Conservation (phyloP, 2,329 filamentous ascomycete species). For the Epichloe brachyelytri region DNA sequence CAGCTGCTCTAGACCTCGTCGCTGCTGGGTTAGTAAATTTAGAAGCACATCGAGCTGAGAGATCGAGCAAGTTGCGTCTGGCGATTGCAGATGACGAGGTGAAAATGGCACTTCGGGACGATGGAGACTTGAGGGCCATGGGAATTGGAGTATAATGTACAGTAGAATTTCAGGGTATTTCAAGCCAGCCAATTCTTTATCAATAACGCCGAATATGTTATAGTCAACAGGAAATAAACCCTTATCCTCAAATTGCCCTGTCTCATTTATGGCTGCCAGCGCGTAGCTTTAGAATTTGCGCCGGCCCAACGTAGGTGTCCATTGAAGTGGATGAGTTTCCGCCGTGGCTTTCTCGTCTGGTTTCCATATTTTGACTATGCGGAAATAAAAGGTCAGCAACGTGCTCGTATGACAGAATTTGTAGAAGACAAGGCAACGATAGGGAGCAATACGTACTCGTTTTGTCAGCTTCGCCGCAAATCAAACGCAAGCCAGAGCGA, state of each 20-base stretch:
- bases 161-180: constrained; percentile 11
- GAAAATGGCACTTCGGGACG: constrained; percentile 73
- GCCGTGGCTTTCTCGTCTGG: constrained; percentile 82
- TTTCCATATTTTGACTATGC: constrained; percentile 86
- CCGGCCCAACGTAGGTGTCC: constrained; percentile 70
- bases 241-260: background rate
- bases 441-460: constrained; percentile 44
- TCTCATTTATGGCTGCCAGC: background rate
- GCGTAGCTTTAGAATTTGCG: constrained; percentile 50
- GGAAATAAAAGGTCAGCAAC: constrained; percentile 37
- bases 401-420: constrained; percentile 12
- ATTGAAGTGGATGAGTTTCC: constrained; percentile 82
- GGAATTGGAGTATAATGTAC: constrained; percentile 39
- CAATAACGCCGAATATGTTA: background rate
- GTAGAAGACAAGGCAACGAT: background rate
- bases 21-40: constrained; percentile 81
- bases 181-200: background rate
- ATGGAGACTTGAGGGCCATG: constrained; percentile 72
- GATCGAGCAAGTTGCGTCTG: constrained; percentile 76
- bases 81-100: constrained; percentile 87
- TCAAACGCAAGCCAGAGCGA: constrained; percentile 72
- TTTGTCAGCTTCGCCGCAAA: constrained; percentile 94
- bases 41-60: constrained; percentile 67
- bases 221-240: background rate
- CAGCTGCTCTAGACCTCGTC: constrained; percentile 68